A percentile compares a stretch with the other conserved stretches of the same genome.
phyloP scores from a whole-genome alignment of 257 asterid species.

The Petunia axillaris region DNA sequence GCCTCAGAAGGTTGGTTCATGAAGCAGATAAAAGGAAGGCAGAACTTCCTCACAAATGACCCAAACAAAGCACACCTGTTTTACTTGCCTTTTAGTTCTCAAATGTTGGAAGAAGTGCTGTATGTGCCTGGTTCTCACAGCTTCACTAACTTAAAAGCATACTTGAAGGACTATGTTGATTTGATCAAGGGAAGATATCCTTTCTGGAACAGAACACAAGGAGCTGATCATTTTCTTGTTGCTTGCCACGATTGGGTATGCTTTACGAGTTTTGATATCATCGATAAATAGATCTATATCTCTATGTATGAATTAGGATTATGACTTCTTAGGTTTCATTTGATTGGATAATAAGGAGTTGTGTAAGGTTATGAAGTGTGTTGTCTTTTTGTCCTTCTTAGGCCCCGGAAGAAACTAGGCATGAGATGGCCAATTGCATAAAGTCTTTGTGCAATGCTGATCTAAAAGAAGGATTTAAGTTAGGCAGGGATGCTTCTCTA shows the following conservation, averaged over 20 bases:
- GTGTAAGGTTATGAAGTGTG: not conserved
- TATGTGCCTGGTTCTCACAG: conserved; percentile 69
- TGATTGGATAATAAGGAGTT: not conserved
- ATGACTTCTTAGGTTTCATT: not conserved
- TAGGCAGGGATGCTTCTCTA: conserved; percentile 67
- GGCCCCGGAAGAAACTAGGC: conserved; percentile 80
- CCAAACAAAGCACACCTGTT: conserved; percentile 65
- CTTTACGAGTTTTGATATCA: not conserved
- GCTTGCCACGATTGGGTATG: conserved; percentile 94
- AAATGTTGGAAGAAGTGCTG: conserved; percentile 45
- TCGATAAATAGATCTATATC: not conserved
- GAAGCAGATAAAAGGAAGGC: conserved; percentile 64
- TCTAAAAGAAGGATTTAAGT: conserved; percentile 53
- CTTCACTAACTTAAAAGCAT: conserved; percentile 48
- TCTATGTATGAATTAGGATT: not conserved
- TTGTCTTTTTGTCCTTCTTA: conserved; percentile 24
- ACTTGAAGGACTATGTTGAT: conserved; percentile 54
- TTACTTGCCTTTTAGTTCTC: conserved; percentile 78
- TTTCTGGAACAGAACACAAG: conserved; percentile 68
- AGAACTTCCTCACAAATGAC: conserved; percentile 51
- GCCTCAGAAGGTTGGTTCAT: conserved; percentile 92
- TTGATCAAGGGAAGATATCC: conserved; percentile 51
- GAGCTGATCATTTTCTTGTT: conserved; percentile 77
- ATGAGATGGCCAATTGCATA: conserved; percentile 63
- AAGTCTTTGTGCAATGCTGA: conserved; percentile 77